A percentile compares a stretch with the other conserved stretches of the same genome.
These are phyloP conservation scores for Eremochloa ophiuroides DNA, from an alignment of 176 grass and related monocot species.

Conservation along the genomic window DNA sequence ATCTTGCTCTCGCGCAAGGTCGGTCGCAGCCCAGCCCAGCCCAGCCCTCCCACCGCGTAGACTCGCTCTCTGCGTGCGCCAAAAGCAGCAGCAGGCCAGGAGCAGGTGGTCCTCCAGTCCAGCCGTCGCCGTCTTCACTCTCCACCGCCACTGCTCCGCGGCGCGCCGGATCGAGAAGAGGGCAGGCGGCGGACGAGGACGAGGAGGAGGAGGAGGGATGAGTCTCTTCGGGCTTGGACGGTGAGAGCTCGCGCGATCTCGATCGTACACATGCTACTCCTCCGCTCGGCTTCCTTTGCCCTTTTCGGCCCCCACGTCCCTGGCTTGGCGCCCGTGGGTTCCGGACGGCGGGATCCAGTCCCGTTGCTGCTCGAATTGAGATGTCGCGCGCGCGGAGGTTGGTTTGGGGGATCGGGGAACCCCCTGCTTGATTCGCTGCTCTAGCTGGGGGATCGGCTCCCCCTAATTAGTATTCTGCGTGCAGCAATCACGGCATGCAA, in stretches of 20 bases:
- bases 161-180: conserved; percentile 8
- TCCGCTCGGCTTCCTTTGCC: background rate
- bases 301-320: background rate
- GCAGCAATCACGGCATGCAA: background rate
- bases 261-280: background rate
- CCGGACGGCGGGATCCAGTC: background rate
- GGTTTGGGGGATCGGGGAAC: background rate
- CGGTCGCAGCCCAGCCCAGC: too few species aligned
- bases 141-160: background rate
- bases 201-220: conserved; percentile 43
- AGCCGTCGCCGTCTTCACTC: background rate
- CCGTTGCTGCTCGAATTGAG: background rate
- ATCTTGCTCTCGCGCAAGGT: too few species aligned
- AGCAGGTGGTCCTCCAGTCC: background rate
- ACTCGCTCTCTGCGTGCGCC: background rate
- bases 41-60: too few species aligned
- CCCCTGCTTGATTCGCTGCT: background rate
- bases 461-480: background rate
- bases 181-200: background rate
- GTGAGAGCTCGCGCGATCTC: conserved; percentile 35
- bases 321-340: background rate
- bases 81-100: conserved; percentile 1
- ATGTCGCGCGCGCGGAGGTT: background rate
- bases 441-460: too few species aligned
- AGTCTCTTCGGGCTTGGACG: conserved; percentile 97